Evolutionary conservation across 2,329 filamentous ascomycete species (phyloP).

Genomic region (Aspergillus sergii): DNA sequence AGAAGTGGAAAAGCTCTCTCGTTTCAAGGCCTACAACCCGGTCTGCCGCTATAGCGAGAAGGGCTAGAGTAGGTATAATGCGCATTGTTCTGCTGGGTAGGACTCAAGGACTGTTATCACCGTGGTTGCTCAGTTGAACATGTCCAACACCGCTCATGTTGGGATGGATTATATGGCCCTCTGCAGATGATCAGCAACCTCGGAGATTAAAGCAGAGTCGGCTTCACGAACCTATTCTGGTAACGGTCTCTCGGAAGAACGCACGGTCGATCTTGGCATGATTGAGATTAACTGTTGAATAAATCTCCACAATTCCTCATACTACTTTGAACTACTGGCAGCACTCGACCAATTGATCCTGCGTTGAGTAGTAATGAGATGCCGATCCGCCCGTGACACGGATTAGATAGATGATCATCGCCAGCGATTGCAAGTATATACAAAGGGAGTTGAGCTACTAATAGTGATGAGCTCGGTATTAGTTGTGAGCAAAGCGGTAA

Average conservation of each 20-base stretch:
- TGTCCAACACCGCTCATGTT: background rate
- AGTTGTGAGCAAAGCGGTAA: too few relatives aligned
- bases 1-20: slow-evolving; percentile 19
- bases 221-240: background rate
- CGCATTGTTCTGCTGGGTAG: background rate
- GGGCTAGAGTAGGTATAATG: background rate
- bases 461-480: too few relatives aligned
- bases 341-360: too few relatives aligned
- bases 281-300: background rate
- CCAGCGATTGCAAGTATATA: too few relatives aligned
- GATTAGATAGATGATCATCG: too few relatives aligned
- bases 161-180: background rate
- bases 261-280: background rate
- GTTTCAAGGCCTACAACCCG: background rate
- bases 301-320: too few relatives aligned
- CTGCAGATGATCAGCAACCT: background rate
- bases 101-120: background rate
- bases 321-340: too few relatives aligned
- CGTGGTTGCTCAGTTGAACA: background rate
- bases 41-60: background rate
- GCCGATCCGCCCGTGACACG: too few relatives aligned
- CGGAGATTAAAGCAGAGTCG: background rate
- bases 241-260: background rate
- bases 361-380: too few relatives aligned
- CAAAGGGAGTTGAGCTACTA: too few relatives aligned